These are phyloP conservation scores for Myriangium duriaei DNA, from an alignment of 2,329 filamentous ascomycete species.

Conservation along the genomic window DNA sequence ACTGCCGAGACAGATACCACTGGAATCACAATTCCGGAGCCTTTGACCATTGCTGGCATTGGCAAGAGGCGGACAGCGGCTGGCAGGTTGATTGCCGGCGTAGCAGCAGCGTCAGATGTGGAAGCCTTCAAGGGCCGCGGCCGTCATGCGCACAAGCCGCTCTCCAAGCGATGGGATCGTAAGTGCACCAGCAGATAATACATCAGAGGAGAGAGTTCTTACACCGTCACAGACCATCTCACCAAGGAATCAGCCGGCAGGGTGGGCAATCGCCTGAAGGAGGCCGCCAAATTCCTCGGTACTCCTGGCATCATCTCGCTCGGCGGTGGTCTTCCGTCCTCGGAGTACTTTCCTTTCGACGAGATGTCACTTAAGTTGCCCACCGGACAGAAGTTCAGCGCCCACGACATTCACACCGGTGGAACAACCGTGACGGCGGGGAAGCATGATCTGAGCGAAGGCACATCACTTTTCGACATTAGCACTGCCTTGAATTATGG, in stretches of 20 bases:
- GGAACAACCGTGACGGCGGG: conserved; percentile 54
- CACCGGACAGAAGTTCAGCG: conserved; percentile 54
- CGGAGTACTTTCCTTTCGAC: conserved; percentile 87
- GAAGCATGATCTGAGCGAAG: conserved; percentile 69
- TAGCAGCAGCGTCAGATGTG: conserved; percentile 65
- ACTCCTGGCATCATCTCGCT: conserved; percentile 80
- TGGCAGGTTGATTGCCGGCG: conserved; percentile 59
- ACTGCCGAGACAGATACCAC: conserved; percentile 35
- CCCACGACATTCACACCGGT: conserved; percentile 48
- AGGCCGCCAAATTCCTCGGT: conserved; percentile 65
- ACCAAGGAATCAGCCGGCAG: conserved; percentile 42
- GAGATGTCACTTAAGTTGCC: conserved; percentile 65
- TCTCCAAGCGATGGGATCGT: conserved; percentile 77
- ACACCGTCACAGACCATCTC: conserved; percentile 26
- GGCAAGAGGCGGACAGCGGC: conserved; percentile 54
- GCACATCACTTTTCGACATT: conserved; percentile 57
- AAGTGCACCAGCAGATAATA: conserved; percentile 25
- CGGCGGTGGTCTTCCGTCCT: conserved; percentile 79
- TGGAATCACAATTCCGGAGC: conserved; percentile 33
- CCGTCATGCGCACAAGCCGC: conserved; percentile 51
- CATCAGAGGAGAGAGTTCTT: neutral
- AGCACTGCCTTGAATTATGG: conserved; percentile 88
- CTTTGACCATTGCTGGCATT: conserved; percentile 55
- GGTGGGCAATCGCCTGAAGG: conserved; percentile 56
- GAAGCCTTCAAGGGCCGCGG: conserved; percentile 66